Evolutionary conservation across 176 grass and related monocot species (phyloP).

Genomic region (Musa acuminata): DNA sequence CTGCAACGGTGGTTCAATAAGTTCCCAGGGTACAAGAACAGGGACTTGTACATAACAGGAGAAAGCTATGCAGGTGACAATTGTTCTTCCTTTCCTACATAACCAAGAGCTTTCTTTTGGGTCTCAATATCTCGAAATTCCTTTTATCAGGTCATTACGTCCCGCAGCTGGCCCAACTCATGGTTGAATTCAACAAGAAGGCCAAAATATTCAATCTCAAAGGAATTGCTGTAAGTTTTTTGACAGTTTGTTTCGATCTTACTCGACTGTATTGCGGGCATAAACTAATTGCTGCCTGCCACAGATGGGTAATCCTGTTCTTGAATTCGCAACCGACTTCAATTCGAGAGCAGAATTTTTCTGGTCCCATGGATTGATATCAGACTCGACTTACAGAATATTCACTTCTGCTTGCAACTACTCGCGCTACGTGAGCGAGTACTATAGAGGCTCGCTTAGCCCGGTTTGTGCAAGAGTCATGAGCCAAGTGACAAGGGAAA

Average conservation of each 20-base stretch:
- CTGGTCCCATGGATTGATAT: slow-evolving; percentile 97
- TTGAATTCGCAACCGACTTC: slow-evolving; percentile 90
- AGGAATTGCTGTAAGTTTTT: slow-evolving; percentile 65
- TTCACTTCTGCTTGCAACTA: slow-evolving; percentile 87
- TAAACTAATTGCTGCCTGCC: slow-evolving; percentile 1
- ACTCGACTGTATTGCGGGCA: neutral
- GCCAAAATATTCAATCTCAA: slow-evolving; percentile 74
- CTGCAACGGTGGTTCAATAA: slow-evolving; percentile 82
- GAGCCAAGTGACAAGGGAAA: slow-evolving; percentile 92
- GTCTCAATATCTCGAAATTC: neutral
- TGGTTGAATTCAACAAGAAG: slow-evolving; percentile 76
- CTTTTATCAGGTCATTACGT: slow-evolving; percentile 76
- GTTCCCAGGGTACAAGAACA: slow-evolving; percentile 76
- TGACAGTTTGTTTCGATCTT: neutral
- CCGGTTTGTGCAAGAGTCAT: slow-evolving; percentile 67
- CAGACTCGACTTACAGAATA: slow-evolving; percentile 69
- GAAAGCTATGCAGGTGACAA: slow-evolving; percentile 85
- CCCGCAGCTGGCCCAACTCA: slow-evolving; percentile 78
- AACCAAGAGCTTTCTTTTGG: neutral
- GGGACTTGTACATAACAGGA: slow-evolving; percentile 82
- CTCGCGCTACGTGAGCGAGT: slow-evolving; percentile 87
- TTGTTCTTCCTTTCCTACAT: neutral
- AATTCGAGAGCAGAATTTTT: slow-evolving; percentile 90
- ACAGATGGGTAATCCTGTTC: slow-evolving; percentile 84
- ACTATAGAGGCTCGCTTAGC: slow-evolving; percentile 73